Conservation (phyloP, 805 yeast species). For the Kuraishia hungarica region DNA sequence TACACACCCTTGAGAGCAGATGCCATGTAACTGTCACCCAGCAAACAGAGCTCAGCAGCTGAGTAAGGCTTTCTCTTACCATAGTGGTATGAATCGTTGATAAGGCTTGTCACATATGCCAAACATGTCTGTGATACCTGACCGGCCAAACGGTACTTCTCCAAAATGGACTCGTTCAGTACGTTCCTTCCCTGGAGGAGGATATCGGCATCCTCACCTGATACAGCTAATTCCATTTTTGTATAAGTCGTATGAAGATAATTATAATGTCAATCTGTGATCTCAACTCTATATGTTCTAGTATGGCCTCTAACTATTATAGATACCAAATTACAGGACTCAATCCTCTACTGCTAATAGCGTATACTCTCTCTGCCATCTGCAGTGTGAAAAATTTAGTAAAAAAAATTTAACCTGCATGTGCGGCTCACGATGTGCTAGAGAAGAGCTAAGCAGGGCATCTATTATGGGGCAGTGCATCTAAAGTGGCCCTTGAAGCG, state of each 20-base stretch:
- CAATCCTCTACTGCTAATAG: background rate
- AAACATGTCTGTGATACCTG: conserved; percentile 81
- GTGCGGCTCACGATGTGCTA: background rate
- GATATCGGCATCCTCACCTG: conserved; percentile 65
- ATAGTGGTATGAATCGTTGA: conserved; percentile 68
- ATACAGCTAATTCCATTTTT: conserved; percentile 65
- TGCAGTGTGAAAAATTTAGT: background rate
- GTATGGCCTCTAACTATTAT: no score
- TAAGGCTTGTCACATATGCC: conserved; percentile 52
- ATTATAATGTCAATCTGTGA: no score
- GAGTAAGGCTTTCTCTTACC: conserved; percentile 38
- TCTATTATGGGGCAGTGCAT: background rate
- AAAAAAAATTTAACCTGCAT: conserved; percentile 1
- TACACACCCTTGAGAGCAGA: conserved; percentile 52
- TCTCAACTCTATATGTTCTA: no score
- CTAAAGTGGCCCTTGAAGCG: no score
- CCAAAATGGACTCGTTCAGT: conserved; percentile 51
- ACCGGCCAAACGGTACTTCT: conserved; percentile 85
- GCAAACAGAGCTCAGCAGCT: conserved; percentile 65
- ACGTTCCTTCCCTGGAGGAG: conserved; percentile 67
- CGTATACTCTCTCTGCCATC: background rate
- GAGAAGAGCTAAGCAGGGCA: background rate
- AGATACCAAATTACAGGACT: no score
- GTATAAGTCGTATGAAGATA: background rate
- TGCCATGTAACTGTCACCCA: conserved; percentile 70